Conservation (phyloP, 257 asterid genomes). For the Primulina tabacum region DNA sequence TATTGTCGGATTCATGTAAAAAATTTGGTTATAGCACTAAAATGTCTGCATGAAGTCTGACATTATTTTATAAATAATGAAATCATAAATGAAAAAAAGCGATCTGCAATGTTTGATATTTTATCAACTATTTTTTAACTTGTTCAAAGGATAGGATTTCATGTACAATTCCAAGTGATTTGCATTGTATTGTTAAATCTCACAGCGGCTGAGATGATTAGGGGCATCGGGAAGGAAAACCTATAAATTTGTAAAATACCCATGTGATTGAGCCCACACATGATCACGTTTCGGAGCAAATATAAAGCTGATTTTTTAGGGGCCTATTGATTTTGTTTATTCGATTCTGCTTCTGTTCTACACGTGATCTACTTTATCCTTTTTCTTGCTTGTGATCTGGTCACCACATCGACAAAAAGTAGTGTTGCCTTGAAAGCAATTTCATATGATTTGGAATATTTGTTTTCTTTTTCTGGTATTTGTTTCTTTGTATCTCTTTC, state of each 20-base stretch:
- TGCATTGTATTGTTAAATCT: constrained; percentile 12
- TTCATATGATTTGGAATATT: background rate
- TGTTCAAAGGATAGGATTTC: background rate
- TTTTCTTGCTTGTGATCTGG: background rate
- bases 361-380: constrained; percentile 7
- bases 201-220: background rate
- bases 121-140: no score
- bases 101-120: no score
- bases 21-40: no score
- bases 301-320: background rate
- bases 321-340: constrained; percentile 6
- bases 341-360: background rate
- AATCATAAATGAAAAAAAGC: no score
- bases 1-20: no score
- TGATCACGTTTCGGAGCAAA: background rate
- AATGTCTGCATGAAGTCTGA: no score
- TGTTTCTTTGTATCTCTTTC: background rate
- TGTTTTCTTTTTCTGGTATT: constrained; percentile 8
- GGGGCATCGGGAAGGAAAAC: background rate
- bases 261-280: background rate
- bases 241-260: background rate
- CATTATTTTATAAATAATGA: no score
- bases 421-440: constrained; percentile 8
- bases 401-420: constrained; percentile 2
- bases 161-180: background rate